phyloP scores from a whole-genome alignment of 2,329 filamentous ascomycete genomes.

The Colletotrichum australisinense region DNA sequence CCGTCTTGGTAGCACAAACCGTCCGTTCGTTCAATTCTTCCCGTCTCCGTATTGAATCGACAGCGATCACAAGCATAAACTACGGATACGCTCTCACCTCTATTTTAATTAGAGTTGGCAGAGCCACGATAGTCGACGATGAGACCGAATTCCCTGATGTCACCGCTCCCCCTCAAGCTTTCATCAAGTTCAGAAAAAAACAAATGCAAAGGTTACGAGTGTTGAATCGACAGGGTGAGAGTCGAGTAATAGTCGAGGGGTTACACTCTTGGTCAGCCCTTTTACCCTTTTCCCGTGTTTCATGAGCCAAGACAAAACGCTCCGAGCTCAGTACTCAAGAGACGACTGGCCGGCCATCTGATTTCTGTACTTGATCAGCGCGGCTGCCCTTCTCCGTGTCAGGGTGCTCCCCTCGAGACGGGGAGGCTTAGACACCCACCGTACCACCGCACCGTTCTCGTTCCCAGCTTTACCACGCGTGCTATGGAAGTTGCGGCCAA shows the following conservation, averaged over 20 bases:
- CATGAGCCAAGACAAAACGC: conserved; percentile 35
- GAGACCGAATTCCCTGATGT: conserved; percentile 16
- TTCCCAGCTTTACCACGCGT: not conserved
- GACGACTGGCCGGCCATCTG: conserved; percentile 19
- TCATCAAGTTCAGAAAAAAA: not conserved
- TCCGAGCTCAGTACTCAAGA: conserved; percentile 7
- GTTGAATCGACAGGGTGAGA: not conserved
- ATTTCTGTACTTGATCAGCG: conserved; percentile 10
- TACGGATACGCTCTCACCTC: not conserved
- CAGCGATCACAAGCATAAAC: not conserved
- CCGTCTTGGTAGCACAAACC: not conserved
- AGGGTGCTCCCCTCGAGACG: conserved; percentile 19
- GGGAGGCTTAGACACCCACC: conserved; percentile 17
- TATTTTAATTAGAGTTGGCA: conserved; percentile 10
- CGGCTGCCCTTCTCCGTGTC: conserved; percentile 19
- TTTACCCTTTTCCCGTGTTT: conserved; percentile 19
- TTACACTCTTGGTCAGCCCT: conserved; percentile 4
- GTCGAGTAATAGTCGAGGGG: not conserved
- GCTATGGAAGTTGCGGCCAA: not conserved
- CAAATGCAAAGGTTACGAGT: too few species aligned
- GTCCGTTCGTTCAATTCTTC: not conserved
- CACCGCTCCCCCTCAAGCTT: conserved; percentile 6
- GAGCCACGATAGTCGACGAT: conserved; percentile 3
- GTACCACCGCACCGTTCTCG: not conserved
- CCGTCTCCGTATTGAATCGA: not conserved